A percentile compares a stretch with the other conserved stretches of the same genome.
phyloP scores from a whole-genome alignment of 2,329 filamentous ascomycete species.

The Alternaria hordeiaustralica region DNA sequence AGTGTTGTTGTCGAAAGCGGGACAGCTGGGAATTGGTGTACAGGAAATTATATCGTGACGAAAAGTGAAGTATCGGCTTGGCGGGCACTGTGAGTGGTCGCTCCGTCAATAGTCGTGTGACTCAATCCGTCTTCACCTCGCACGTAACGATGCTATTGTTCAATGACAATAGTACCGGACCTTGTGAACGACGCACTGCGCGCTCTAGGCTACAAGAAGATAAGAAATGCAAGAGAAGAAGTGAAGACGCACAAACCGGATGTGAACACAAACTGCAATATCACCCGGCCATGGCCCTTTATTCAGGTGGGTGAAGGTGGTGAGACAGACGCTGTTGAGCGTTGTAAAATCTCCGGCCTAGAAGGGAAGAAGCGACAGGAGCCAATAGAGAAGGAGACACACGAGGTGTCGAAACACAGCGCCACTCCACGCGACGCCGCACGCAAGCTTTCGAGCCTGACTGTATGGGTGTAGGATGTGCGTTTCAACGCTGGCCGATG shows the following conservation, averaged over 20 bases:
- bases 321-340: constrained; percentile 39
- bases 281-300: constrained; percentile 35
- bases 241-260: constrained; percentile 20
- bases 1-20: neutral
- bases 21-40: neutral
- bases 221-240: constrained; percentile 18
- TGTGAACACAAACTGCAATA: constrained; percentile 20
- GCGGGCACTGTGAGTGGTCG: constrained; percentile 17
- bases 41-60: neutral
- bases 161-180: constrained; percentile 25
- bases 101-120: constrained; percentile 22
- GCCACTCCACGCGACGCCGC: constrained; percentile 39
- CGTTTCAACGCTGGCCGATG: constrained; percentile 45
- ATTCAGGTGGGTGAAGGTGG: constrained; percentile 39
- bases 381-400: constrained; percentile 41
- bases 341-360: constrained; percentile 26
- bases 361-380: constrained; percentile 34
- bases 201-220: constrained; percentile 19
- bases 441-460: constrained; percentile 44
- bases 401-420: constrained; percentile 43
- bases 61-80: constrained; percentile 18
- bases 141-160: constrained; percentile 38
- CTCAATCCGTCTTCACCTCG: constrained; percentile 31
- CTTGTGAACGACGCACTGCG: constrained; percentile 21
- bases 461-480: constrained; percentile 39